These are phyloP conservation scores for Ochromonas danica DNA, from an alignment of 108 stramenopile genomes.

Conservation along the genomic window DNA sequence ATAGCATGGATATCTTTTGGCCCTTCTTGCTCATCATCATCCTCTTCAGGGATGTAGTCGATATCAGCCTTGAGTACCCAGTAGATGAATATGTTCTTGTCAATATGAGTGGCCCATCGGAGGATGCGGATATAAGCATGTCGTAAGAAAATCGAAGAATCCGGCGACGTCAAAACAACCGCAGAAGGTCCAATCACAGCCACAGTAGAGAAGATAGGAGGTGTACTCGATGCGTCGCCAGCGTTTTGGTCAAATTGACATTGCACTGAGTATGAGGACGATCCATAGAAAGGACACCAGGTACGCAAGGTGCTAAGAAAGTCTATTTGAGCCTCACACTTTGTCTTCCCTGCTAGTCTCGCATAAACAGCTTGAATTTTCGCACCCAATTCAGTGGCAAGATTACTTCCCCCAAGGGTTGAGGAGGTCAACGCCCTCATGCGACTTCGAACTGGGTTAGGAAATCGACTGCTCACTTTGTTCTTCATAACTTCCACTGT, in stretches of 20 bases:
- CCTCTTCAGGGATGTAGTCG: background rate
- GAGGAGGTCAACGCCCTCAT: background rate
- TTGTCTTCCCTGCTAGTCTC: constrained; percentile 12
- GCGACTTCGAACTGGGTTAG: background rate
- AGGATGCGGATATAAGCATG: constrained; percentile 22
- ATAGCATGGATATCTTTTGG: background rate
- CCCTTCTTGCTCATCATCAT: background rate
- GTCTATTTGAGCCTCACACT: constrained; percentile 28
- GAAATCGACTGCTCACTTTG: background rate
- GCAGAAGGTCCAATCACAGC: background rate
- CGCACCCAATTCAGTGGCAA: background rate
- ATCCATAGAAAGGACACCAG: constrained; percentile 36
- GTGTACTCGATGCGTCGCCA: background rate
- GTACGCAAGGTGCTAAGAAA: background rate
- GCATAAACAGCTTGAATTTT: constrained; percentile 7
- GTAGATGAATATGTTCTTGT: constrained; percentile 24
- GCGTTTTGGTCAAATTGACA: constrained; percentile 25
- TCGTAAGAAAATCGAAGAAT: background rate
- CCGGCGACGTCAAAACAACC: background rate
- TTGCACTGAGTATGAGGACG: background rate
- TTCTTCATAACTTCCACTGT: background rate
- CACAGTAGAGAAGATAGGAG: background rate
- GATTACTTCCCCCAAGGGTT: background rate
- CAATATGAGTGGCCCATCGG: background rate
- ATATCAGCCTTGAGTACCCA: constrained; percentile 19